These are phyloP conservation scores for Hypoxylon fuscum DNA, from an alignment of 495 filamentous ascomycete species.

Conservation along the genomic window DNA sequence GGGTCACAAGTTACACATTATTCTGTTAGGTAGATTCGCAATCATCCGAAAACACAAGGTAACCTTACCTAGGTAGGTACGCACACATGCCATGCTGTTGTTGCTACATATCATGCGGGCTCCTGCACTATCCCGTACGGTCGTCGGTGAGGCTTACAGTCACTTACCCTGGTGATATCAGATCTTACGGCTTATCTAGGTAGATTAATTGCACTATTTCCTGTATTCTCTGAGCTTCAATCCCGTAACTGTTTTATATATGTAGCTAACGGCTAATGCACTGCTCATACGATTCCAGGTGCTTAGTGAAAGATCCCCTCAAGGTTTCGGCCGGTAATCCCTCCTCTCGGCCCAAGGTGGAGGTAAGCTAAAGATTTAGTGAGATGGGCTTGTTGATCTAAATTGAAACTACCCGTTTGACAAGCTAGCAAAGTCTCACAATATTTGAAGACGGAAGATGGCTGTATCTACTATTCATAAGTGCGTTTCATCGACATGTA, in stretches of 20 bases:
- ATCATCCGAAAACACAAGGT: slow-evolving; percentile 4
- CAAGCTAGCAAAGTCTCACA: not conserved
- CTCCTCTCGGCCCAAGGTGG: not conserved
- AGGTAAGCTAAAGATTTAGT: slow-evolving; percentile 17
- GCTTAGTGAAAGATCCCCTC: not conserved
- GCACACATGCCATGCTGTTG: too few relatives aligned
- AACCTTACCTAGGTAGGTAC: too few relatives aligned
- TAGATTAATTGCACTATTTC: too few relatives aligned
- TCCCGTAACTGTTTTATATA: too few relatives aligned
- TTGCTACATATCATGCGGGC: too few relatives aligned
- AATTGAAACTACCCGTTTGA: slow-evolving; percentile 5
- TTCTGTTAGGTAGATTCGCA: not conserved
- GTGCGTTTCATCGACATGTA: slow-evolving; percentile 24
- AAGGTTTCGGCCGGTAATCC: slow-evolving; percentile 32
- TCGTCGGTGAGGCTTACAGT: too few relatives aligned
- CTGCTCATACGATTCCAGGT: too few relatives aligned
- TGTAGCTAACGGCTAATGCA: too few relatives aligned
- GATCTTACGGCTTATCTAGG: too few relatives aligned
- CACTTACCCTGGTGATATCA: too few relatives aligned
- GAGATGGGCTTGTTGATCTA: slow-evolving; percentile 3
- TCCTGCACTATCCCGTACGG: too few relatives aligned
- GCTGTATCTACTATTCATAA: not conserved
- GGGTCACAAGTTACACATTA: slow-evolving; percentile 14
- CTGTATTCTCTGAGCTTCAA: too few relatives aligned
- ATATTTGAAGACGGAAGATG: not conserved